A percentile compares a stretch with the other conserved stretches of the same genome.
phyloP scores from a whole-genome alignment of 73 alveolate genomes.

The Effrenium voratum region DNA sequence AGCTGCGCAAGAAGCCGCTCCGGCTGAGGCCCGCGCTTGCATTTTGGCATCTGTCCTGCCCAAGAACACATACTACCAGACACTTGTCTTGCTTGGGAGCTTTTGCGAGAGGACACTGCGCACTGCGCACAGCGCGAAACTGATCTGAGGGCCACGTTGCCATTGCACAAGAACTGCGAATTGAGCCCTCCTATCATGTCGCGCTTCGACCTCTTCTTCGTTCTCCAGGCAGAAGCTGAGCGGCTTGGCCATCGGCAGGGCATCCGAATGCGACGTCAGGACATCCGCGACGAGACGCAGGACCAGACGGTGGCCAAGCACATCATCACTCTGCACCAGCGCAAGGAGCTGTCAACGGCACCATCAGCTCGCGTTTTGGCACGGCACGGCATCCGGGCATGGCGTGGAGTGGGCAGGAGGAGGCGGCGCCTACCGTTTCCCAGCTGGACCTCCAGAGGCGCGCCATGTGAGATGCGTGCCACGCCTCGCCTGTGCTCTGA shows the following conservation, averaged over 20 bases:
- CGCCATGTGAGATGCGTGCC: not conserved
- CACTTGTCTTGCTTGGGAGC: not conserved
- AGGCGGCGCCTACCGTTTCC: conserved; percentile 48
- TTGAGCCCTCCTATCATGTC: conserved; percentile 99
- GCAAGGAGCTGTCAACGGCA: conserved; percentile 58
- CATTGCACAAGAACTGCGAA: conserved; percentile 98
- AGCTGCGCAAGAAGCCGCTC: not conserved
- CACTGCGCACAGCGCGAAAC: not conserved
- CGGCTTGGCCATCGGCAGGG: not conserved
- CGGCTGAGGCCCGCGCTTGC: conserved; percentile 99
- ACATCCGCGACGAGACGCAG: conserved; percentile 86
- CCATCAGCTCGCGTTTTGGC: no score
- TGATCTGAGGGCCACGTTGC: conserved; percentile 95
- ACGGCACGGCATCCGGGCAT: no score
- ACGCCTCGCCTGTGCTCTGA: not conserved
- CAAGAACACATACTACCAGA: conserved; percentile 96
- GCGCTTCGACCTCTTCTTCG: conserved; percentile 99
- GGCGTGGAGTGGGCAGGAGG: conserved; percentile 64
- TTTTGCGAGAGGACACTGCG: not conserved
- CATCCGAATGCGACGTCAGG: not conserved
- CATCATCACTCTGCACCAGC: conserved; percentile 49
- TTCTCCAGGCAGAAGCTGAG: conserved; percentile 95
- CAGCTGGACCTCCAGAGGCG: conserved; percentile 95
- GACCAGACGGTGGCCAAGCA: conserved; percentile 89
- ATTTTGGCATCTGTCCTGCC: conserved; percentile 99